phyloP scores from a whole-genome alignment of 306 rosid species.

The Ochetophila trinervis region DNA sequence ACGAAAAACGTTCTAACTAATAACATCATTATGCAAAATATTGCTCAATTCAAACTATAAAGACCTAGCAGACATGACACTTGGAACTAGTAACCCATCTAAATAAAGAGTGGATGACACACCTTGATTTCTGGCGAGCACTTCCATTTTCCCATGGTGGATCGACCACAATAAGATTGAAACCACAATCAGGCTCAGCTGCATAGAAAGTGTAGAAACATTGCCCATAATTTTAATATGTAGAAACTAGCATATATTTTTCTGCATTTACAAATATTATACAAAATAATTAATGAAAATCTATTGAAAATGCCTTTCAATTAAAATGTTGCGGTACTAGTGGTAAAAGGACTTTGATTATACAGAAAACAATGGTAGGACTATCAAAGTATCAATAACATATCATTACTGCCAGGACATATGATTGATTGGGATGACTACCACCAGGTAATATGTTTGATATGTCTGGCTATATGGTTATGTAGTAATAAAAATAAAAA shows the following conservation, averaged over 20 bases:
- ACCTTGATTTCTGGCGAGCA: constrained; percentile 79
- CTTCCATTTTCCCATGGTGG: constrained; percentile 99
- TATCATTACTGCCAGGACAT: too few relatives aligned
- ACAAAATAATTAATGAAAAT: not conserved
- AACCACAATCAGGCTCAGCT: constrained; percentile 62
- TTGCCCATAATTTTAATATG: not conserved
- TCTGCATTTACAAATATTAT: not conserved
- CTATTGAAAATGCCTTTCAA: too few relatives aligned
- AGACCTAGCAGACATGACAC: not conserved
- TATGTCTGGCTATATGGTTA: too few relatives aligned
- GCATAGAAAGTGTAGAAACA: constrained; percentile 17
- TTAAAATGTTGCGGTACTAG: too few relatives aligned
- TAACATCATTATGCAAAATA: not conserved
- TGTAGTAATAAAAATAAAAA: too few relatives aligned
- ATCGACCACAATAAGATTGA: constrained; percentile 73
- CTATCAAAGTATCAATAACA: too few relatives aligned
- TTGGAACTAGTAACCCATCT: not conserved
- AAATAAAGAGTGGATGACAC: not conserved
- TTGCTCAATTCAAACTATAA: not conserved
- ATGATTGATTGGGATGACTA: too few relatives aligned
- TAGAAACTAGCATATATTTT: not conserved
- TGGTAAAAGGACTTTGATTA: too few relatives aligned
- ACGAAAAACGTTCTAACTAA: not conserved
- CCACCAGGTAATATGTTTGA: too few relatives aligned
- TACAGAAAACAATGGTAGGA: too few relatives aligned